phyloP scores from a whole-genome alignment of 2,329 filamentous ascomycete genomes.

The Thelonectria rubi region DNA sequence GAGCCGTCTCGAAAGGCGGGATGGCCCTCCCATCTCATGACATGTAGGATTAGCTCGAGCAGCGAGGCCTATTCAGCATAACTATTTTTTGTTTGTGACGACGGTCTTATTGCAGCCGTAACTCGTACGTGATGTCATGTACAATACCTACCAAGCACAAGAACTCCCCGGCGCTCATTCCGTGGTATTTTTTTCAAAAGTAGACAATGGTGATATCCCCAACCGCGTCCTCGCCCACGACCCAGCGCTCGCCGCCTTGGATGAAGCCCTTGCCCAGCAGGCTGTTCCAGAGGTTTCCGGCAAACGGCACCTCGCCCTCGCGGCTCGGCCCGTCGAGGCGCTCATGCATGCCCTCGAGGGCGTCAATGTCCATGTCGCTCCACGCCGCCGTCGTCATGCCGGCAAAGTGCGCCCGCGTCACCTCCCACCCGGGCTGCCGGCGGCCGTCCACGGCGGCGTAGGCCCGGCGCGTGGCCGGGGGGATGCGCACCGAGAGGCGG shows the following conservation, averaged over 20 bases:
- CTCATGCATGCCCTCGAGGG: constrained; percentile 15
- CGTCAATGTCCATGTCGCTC: constrained; percentile 19
- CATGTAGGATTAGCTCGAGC: constrained; percentile 26
- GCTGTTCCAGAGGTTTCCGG: constrained; percentile 56
- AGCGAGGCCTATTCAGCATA: constrained; percentile 28
- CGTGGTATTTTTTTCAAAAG: constrained; percentile 48
- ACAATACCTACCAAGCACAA: constrained; percentile 37
- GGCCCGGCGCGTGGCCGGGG: constrained; percentile 46
- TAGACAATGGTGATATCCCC: constrained; percentile 62
- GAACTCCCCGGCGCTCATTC: constrained; percentile 36
- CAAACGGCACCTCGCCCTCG: constrained; percentile 52
- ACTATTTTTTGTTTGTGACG: constrained; percentile 36
- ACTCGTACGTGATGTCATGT: constrained; percentile 16
- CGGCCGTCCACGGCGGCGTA: not conserved
- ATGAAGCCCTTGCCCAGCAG: constrained; percentile 63
- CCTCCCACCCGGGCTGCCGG: constrained; percentile 1
- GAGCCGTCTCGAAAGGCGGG: constrained; percentile 22
- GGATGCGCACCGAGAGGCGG: constrained; percentile 55
- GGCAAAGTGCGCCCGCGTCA: constrained; percentile 13
- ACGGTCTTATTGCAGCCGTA: constrained; percentile 5
- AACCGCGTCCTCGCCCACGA: constrained; percentile 65
- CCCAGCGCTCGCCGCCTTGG: constrained; percentile 67
- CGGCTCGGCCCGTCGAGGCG: constrained; percentile 28
- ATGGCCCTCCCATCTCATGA: constrained; percentile 23
- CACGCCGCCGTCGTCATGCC: constrained; percentile 16